Evolutionary conservation across 345 rosid species (phyloP), one percentile per base, ranked within the genome.

Genomic region (Brassica cretica): DNA sequence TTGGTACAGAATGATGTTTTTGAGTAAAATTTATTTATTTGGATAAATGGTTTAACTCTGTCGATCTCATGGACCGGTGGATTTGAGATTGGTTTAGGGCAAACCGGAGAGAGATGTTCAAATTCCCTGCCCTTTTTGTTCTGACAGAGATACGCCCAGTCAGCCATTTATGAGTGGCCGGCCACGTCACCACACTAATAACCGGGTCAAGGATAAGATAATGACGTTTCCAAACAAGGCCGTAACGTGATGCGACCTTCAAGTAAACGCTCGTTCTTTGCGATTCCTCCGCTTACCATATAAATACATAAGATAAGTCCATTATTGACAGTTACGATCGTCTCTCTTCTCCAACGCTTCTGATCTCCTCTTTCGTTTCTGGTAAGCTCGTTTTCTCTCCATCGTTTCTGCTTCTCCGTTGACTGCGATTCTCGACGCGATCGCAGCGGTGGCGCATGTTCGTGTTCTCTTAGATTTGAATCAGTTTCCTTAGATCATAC

Each of bases 201-300:
- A 72, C 73, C 73, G 19, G 73, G 64, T 63, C 61, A 74, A 63
- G 75, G 62, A 79, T 74, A 74, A 69, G 70, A 37, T 53, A 74
- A 63, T 8, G 1, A 53, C 66, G 66, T 63, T 0, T 63, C 78
- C 82, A 79, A 79, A 69, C 82, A 74, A 59, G 1, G 3, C 18
- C 78, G 59, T 14, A 46, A 37, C 18, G 10, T 46, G 76, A 78
- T 59, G 58, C 64, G 69, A 46, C 56, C 66, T 35, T 68, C 75
- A 74, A 68, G 82, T 79, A 79, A 79, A 79, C 86, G 81, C 62
- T 8, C 11, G 29, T 32, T 56, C 41, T 15, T 35, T 15, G 41
- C 0, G 37, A 63, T 63, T 63, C 66, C 55, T 11, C 16, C 49
- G 49, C 27, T 64, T 33, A 16, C 49, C 21, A 64, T 64, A 62